Base-by-base conservation (phyloP, 176 grass and related monocot species). In the Carex pumila region DNA sequence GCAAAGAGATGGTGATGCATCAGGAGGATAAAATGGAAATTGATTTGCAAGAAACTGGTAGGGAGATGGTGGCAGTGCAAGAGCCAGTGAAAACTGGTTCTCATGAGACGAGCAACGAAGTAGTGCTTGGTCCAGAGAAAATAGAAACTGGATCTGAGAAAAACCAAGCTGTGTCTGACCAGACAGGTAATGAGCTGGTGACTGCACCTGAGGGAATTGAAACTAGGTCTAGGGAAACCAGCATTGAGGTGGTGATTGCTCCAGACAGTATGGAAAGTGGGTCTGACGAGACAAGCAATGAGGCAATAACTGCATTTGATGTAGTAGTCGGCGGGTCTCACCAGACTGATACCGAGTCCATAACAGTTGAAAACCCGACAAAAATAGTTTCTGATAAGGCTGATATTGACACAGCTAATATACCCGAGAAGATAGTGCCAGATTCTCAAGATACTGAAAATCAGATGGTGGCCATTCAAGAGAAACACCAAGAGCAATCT, bases 41-140 rank as follows among this genome's bases (percentile, higher is more conserved):
- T 30, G 71, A 75, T 53, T 75, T 30, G 47, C 43, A 53, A 53
- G 47, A 49, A 30, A 75, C 47, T 54, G 61, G 62, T 69, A 31
- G 15, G 81, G 64, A 69, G 52, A 49, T 31, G 36, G 41, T 52
- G 49, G 37, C 45, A 50, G 45, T 83, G 68, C 29, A 63, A 17
- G 61, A 83, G 45, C 6, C 61, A 55, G 81, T 83, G 61, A 34
- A 68, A 52, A 25, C 25, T 83, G 62, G 62, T 69, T 68, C 81
- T 54, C 41, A 67, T 63, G 62, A 50, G 62, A 36, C 45, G 2
- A 19, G 15, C 49, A 18, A 10, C 3, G 43, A 83, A 5, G 47
- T 6, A 2, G 19, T 49, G 15, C 14, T 15, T 49, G 19, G 25
- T 67, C 31, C 57, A 54, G 80, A 54, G 19, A 67, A 82, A 54